Evolutionary conservation across 1,284 basidiomycete genomes (phyloP).

Genomic region (Ustanciosporium gigantosporum): DNA sequence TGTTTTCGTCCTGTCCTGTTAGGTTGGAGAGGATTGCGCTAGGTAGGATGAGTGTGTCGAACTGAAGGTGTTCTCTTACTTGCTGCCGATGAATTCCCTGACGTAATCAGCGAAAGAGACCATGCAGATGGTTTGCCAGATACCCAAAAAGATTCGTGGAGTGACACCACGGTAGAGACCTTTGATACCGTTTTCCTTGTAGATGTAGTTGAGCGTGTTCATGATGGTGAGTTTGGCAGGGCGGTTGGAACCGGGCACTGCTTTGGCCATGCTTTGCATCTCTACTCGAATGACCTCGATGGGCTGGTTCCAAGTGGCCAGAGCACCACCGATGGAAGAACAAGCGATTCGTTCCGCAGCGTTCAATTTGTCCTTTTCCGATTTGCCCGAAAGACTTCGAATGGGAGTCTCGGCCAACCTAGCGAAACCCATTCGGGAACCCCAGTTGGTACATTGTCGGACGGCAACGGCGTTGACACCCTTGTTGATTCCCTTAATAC

Average conservation of each 20-base stretch:
- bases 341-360: conserved; percentile 85
- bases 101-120: conserved; percentile 95
- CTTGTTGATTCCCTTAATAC: conserved; percentile 96
- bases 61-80: too few relatives aligned
- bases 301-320: conserved; percentile 99
- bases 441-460: conserved; percentile 99
- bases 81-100: conserved; percentile 39
- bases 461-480: conserved; percentile 96
- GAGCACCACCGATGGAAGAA: conserved; percentile 86
- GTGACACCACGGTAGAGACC: conserved; percentile 97
- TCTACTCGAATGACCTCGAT: conserved; percentile 96
- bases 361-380: conserved; percentile 74
- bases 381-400: conserved; percentile 73
- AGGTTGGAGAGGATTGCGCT: too few relatives aligned
- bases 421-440: conserved; percentile 95
- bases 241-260: conserved; percentile 71
- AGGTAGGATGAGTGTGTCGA: too few relatives aligned
- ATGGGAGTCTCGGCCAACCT: conserved; percentile 85
- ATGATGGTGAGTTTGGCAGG: conserved; percentile 86
- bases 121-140: conserved; percentile 98
- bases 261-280: conserved; percentile 99
- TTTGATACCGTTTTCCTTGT: conserved; percentile 93
- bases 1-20: too few relatives aligned
- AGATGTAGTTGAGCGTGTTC: conserved; percentile 85
- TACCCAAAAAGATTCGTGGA: conserved; percentile 90